Base-by-base conservation (phyloP, 306 rosid species). In the Trifolium pratense region DNA sequence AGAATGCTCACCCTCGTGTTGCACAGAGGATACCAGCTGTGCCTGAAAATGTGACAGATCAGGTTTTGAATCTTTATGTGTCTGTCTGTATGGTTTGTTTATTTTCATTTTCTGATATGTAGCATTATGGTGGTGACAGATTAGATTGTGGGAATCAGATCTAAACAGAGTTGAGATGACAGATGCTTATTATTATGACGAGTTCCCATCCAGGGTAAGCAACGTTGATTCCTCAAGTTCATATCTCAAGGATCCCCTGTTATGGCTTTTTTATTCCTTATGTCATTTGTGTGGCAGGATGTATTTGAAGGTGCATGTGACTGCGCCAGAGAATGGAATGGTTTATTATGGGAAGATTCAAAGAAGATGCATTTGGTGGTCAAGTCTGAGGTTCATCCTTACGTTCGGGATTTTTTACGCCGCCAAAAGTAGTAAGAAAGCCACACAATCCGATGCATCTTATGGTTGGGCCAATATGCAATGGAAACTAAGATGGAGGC, bases 11-110 rank as follows among this genome's bases (percentile, higher is more conserved):
- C 86, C 87, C 97, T 68, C 91, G 99, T 20, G 99, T 91, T 80
- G 90, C 96, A 4, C 91, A 87, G 74, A 91, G 92, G 83, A n/a
- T 80, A 71, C 99, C 97, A 48, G 62, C 93, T 31, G 86, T 91
- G 29, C 97, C 99, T 16, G 97, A 94, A 85, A 94, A 94, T 82
- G 97, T 94, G 81, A 94, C 97, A 0, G 97, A 94, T 78, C 97
- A 91, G 99, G 97, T 89, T 78, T 25, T 68, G 18, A 65, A 36
- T 71, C 78, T 64, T 66, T 17, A 16, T n/a, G 53, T 16, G 39
- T 36, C 9, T 31, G 5, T 31, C 6, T 21, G 2, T 58, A 49
- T 63, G 15, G 8, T 40, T 7, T 32, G 55, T 61, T 18, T 69
- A 39, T 34, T 71, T 60, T 68, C 42, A 64, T 55, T 39, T 78